phyloP scores from a whole-genome alignment of 495 filamentous ascomycete species.

The Penicillium odoratum region DNA sequence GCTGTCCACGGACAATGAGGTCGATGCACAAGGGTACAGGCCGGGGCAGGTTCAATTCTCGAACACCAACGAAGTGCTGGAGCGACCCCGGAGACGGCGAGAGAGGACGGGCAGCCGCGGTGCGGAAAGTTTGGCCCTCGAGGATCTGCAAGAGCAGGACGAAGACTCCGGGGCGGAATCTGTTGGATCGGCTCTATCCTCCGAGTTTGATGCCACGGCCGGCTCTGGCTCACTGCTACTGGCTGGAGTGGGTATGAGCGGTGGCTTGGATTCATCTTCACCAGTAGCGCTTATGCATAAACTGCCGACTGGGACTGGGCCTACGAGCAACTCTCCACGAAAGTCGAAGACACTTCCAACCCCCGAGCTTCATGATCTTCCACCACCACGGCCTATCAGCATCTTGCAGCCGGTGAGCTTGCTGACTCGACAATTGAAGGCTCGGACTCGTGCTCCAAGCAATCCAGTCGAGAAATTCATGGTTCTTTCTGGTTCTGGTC shows the following conservation, averaged over 20 bases:
- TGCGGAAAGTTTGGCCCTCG: slow-evolving; percentile 36
- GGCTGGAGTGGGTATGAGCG: slow-evolving; percentile 50
- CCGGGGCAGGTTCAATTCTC: slow-evolving; percentile 57
- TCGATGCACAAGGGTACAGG: slow-evolving; percentile 67
- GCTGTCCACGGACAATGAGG: slow-evolving; percentile 85
- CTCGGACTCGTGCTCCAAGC: slow-evolving; percentile 73
- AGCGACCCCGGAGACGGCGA: slow-evolving; percentile 57
- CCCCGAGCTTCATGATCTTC: slow-evolving; percentile 70
- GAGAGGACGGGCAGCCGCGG: slow-evolving; percentile 57
- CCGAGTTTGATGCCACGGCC: slow-evolving; percentile 66
- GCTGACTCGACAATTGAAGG: slow-evolving; percentile 68
- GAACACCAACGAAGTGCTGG: slow-evolving; percentile 51
- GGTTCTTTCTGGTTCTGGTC: slow-evolving; percentile 81
- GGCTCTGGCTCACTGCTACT: slow-evolving; percentile 60
- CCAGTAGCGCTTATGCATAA: slow-evolving; percentile 48
- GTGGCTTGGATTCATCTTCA: slow-evolving; percentile 43
- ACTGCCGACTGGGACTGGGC: slow-evolving; percentile 37
- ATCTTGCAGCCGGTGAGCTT: slow-evolving; percentile 77
- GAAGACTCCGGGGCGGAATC: slow-evolving; percentile 65
- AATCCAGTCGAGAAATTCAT: slow-evolving; percentile 86
- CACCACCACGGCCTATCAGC: slow-evolving; percentile 88
- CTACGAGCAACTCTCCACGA: slow-evolving; percentile 53
- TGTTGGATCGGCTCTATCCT: slow-evolving; percentile 63
- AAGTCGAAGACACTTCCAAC: slow-evolving; percentile 56
- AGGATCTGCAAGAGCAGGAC: slow-evolving; percentile 50